Evolutionary conservation across 768 basidiomycete genomes (phyloP).

Genomic region (Mycena floridula): DNA sequence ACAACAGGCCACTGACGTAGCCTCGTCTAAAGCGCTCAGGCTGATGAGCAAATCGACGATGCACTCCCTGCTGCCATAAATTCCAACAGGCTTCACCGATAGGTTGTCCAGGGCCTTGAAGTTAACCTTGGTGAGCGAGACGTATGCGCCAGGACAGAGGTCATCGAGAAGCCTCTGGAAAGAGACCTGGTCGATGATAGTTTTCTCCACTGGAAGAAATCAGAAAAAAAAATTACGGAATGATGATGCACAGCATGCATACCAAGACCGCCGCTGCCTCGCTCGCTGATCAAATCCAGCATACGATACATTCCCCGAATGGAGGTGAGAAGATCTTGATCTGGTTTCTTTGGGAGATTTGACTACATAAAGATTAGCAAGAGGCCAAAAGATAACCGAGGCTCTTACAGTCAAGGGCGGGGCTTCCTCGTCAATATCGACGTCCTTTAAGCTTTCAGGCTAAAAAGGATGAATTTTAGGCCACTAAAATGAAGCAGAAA

Average conservation of each 20-base stretch:
- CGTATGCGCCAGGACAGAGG: conserved; percentile 44
- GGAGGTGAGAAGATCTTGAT: conserved; percentile 14
- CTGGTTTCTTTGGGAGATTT: too few species aligned
- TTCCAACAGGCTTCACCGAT: conserved; percentile 42
- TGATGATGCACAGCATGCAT: conserved; percentile 13
- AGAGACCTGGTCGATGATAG: conserved; percentile 51
- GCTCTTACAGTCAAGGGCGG: too few species aligned
- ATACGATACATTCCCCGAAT: conserved; percentile 47
- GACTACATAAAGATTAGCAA: too few species aligned
- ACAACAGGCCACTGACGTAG: conserved; percentile 18
- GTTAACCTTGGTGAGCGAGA: conserved; percentile 48
- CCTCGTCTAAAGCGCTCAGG: conserved; percentile 28
- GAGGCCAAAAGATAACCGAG: too few species aligned
- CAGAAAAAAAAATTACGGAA: conserved; percentile 17
- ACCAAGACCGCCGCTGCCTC: conserved; percentile 48
- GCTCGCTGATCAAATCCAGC: conserved; percentile 47
- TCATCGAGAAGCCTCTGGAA: conserved; percentile 42
- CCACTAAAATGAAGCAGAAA: too few species aligned
- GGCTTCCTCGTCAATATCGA: too few species aligned
- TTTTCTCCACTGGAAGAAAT: conserved; percentile 45
- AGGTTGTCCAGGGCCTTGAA: conserved; percentile 45
- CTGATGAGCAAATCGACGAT: conserved; percentile 39
- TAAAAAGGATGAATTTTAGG: too few species aligned
- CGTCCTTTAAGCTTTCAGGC: too few species aligned
- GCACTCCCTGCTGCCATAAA: conserved; percentile 51